Base-by-base conservation (phyloP, 169 alveolate species). In the Cyclospora cayetanensis region DNA sequence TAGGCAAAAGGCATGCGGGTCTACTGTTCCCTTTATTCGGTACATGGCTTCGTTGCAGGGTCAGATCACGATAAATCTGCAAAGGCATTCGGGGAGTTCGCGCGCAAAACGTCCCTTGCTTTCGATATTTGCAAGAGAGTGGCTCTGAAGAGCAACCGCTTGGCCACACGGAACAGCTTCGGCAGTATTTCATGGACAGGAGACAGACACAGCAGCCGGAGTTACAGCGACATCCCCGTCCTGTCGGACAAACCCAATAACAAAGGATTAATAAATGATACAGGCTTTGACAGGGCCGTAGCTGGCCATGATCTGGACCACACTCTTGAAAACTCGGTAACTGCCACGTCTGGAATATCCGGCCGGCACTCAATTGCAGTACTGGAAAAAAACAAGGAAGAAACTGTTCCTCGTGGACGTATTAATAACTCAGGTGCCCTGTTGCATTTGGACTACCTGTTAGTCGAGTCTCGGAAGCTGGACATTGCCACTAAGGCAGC, bases 61-160 rank as follows among this genome's bases (percentile, higher is more conserved):
- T 31, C 90, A 80, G 90, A 52, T 29, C 46, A 42, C 63, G 76
- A 22, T 11, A 80, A 80, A 76, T 80, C 90, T 31, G 90, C 90
- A 34, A 80, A 80, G 60, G 90, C 90, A 37, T 42, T 80, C n/a
- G 90, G 37, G n/a, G 90, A 80, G 37, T 80, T 80, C 4, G 90
- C 76, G 9, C 90, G 46, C 74, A 80, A 80, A 63, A 80, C 90
- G 1, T 80, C 90, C 12, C 50, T 53, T 29, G 90, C 50, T 25
- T 27, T 80, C 42, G 90, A 80, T 35, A 80, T 80, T 52, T 80
- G 90, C 90, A 80, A 80, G 76, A 80, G 76, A 52, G 90, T 80
- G 29, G 90, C 90, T 7, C 29, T 46, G 74, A 80, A 35, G 34
- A 35, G 90, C 27, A 80, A 76, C 52, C 74, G 90, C 11, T 18